Conservation (phyloP, 768 basidiomycete genomes). For the Boletus subcaerulescens region DNA sequence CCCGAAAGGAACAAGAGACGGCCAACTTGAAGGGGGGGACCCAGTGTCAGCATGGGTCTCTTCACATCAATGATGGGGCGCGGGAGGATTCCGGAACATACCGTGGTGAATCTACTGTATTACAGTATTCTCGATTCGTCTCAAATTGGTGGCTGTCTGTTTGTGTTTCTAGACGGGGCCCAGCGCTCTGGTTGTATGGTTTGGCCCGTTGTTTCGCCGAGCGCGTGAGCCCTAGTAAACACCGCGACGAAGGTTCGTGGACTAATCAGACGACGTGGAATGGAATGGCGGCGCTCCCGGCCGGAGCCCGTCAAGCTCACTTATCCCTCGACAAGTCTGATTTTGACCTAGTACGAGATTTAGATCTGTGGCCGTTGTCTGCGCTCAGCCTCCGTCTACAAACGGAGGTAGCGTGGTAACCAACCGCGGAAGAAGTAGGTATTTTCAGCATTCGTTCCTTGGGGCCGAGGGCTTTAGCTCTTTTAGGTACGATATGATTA, state of each 20-base stretch:
- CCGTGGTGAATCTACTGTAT: conserved; percentile 9
- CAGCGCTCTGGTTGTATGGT: background rate
- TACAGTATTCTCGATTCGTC: background rate
- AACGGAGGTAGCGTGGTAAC: conserved; percentile 27
- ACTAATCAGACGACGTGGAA: conserved; percentile 11
- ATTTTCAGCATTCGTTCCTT: conserved; percentile 13
- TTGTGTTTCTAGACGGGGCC: conserved; percentile 5
- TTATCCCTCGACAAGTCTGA: conserved; percentile 22
- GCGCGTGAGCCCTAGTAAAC: conserved; percentile 1
- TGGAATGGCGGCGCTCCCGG: background rate
- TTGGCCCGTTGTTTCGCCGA: conserved; percentile 1
- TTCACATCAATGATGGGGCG: conserved; percentile 12
- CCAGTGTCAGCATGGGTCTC: background rate
- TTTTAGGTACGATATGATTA: conserved; percentile 14
- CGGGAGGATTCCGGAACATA: conserved; percentile 20
- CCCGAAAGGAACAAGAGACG: conserved; percentile 13
- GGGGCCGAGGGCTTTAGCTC: conserved; percentile 26
- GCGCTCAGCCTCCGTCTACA: conserved; percentile 8
- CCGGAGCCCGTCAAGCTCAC: conserved; percentile 6
- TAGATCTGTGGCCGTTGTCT: conserved; percentile 6
- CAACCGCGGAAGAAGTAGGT: conserved; percentile 15
- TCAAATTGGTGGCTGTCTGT: background rate
- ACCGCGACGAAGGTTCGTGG: conserved; percentile 15
- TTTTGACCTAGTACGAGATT: conserved; percentile 21
- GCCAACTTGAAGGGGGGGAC: background rate